phyloP scores from a whole-genome alignment of 192 early-diverging fungal species.

The Haplosporangium gracile region DNA sequence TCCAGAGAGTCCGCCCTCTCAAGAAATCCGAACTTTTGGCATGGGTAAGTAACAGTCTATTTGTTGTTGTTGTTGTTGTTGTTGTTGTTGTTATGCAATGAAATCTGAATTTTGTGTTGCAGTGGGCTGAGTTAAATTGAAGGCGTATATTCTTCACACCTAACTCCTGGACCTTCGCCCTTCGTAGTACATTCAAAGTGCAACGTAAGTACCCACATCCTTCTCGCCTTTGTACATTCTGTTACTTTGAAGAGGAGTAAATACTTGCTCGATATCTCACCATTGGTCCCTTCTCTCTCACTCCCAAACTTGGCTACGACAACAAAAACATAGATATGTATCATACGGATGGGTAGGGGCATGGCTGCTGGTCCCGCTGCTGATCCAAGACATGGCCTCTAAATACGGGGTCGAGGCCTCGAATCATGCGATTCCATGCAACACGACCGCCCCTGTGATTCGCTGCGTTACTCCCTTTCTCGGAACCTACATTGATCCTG shows the following conservation, averaged over 20 bases:
- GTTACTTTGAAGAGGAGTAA: too few relatives aligned
- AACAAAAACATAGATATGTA: background rate
- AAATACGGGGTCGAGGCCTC: conserved; percentile 13
- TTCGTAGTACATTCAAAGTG: conserved; percentile 2
- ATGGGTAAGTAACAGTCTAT: background rate
- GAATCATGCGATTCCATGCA: conserved; percentile 14
- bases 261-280: background rate
- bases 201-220: background rate
- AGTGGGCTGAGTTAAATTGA: too few relatives aligned
- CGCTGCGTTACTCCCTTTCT: conserved; percentile 17
- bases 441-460: conserved; percentile 8
- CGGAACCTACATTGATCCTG: conserved; percentile 18
- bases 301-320: background rate
- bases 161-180: background rate
- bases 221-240: background rate
- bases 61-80: background rate
- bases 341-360: conserved; percentile 14
- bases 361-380: conserved; percentile 7
- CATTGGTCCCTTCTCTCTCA: background rate
- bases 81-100: too few relatives aligned
- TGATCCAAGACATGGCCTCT: conserved; percentile 29
- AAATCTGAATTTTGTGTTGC: too few relatives aligned
- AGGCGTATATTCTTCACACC: background rate
- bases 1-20: conserved; percentile 4
- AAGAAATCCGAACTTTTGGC: conserved; percentile 23